Evolutionary conservation across 176 grass and related monocot species (phyloP).

Genomic region (Coix lacrymajobi): DNA sequence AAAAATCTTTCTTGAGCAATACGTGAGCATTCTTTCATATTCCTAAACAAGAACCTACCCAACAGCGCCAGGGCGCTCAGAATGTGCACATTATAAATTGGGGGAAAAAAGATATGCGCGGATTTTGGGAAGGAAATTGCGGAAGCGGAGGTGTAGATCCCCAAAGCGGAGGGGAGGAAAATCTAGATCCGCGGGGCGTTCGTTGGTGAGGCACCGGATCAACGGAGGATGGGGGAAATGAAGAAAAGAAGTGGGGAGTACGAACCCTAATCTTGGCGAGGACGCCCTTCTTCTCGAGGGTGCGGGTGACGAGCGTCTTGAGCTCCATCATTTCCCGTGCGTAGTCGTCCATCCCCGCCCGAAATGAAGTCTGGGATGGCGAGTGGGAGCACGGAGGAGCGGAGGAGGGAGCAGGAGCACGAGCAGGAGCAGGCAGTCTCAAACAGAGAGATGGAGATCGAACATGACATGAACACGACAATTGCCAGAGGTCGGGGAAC

Average conservation of each 20-base stretch:
- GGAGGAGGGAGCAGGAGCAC: background rate
- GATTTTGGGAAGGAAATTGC: background rate
- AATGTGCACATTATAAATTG: background rate
- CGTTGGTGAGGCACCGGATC: background rate
- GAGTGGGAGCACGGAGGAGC: background rate
- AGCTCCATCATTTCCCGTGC: conserved; percentile 97
- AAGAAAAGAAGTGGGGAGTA: background rate
- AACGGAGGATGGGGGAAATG: background rate
- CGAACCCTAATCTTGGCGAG: conserved; percentile 89
- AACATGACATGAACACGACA: background rate
- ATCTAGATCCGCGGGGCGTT: background rate
- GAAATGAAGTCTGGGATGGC: background rate
- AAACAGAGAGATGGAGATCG: background rate
- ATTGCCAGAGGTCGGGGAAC: background rate
- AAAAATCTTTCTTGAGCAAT: background rate
- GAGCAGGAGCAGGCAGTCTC: background rate
- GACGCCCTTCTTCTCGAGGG: conserved; percentile 94
- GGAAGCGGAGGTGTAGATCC: background rate
- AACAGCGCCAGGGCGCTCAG: background rate
- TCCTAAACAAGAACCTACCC: background rate
- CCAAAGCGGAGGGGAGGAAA: background rate
- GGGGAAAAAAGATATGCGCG: background rate
- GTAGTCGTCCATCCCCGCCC: conserved; percentile 64
- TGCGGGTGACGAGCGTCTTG: conserved; percentile 91
- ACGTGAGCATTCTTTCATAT: background rate